These are phyloP conservation scores for Neofusicoccum parvum DNA, from an alignment of 2,329 filamentous ascomycete species.

Conservation along the genomic window DNA sequence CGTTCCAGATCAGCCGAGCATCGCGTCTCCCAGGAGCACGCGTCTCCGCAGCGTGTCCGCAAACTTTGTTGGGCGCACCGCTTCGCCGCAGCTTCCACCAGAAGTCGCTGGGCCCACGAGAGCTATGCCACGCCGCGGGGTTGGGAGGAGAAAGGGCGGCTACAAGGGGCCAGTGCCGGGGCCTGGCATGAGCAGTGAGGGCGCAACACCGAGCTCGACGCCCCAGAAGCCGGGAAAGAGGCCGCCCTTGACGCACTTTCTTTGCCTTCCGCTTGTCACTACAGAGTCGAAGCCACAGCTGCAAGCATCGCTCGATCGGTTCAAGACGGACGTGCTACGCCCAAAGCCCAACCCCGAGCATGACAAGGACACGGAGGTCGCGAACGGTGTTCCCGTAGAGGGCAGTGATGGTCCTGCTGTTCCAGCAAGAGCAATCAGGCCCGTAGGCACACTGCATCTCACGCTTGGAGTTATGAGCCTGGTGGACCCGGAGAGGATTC, in stretches of 20 bases:
- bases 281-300: slow-evolving; percentile 64
- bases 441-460: slow-evolving; percentile 78
- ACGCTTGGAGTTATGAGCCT: slow-evolving; percentile 87
- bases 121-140: slow-evolving; percentile 10
- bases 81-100: not conserved
- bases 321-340: slow-evolving; percentile 58
- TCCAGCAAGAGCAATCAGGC: slow-evolving; percentile 69
- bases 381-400: not conserved
- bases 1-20: not conserved
- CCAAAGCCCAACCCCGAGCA: slow-evolving; percentile 17
- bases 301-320: slow-evolving; percentile 61
- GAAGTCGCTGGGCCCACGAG: not conserved
- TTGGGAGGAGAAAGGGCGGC: not conserved
- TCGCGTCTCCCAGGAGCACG: not conserved
- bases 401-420: slow-evolving; percentile 49
- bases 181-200: not conserved
- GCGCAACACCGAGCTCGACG: not conserved
- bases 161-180: slow-evolving; percentile 14
- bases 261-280: slow-evolving; percentile 73
- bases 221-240: slow-evolving; percentile 33
- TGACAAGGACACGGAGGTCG: not conserved
- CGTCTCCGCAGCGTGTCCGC: not conserved
- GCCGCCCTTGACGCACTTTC: slow-evolving; percentile 68
- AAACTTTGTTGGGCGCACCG: not conserved
- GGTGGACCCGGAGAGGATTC: slow-evolving; percentile 50